Conservation (phyloP, 306 rosid genomes). For the Corylus avellana region DNA sequence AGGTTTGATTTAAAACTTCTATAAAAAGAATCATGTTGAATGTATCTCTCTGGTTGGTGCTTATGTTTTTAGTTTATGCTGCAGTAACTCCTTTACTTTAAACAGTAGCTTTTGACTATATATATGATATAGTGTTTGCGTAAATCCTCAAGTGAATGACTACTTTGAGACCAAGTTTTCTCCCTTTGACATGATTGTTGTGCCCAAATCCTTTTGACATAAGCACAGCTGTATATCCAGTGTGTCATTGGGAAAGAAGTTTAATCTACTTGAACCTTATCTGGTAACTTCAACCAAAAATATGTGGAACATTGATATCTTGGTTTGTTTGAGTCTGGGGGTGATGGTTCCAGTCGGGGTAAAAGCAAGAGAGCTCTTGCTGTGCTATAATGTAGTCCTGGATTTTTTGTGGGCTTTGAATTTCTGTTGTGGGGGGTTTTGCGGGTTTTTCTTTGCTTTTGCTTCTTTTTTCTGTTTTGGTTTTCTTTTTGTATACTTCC, state of each 20-base stretch:
- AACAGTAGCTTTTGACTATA: not conserved
- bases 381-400: too few species aligned
- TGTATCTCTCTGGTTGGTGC: not conserved
- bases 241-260: too few species aligned
- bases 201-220: not conserved
- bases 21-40: not conserved
- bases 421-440: too few species aligned
- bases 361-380: too few species aligned
- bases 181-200: not conserved
- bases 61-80: not conserved
- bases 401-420: too few species aligned
- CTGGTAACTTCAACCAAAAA: not conserved
- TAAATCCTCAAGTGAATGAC: not conserved
- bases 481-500: too few species aligned
- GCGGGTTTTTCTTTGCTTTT: too few species aligned
- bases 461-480: too few species aligned
- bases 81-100: not conserved
- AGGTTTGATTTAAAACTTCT: constrained; percentile 47
- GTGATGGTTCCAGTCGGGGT: too few species aligned
- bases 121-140: not conserved
- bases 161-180: not conserved
- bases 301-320: not conserved
- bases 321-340: not conserved
- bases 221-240: too few species aligned
- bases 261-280: not conserved